phyloP scores from a whole-genome alignment of 805 yeast species.

The Maudiozyma serrabonitensis region DNA sequence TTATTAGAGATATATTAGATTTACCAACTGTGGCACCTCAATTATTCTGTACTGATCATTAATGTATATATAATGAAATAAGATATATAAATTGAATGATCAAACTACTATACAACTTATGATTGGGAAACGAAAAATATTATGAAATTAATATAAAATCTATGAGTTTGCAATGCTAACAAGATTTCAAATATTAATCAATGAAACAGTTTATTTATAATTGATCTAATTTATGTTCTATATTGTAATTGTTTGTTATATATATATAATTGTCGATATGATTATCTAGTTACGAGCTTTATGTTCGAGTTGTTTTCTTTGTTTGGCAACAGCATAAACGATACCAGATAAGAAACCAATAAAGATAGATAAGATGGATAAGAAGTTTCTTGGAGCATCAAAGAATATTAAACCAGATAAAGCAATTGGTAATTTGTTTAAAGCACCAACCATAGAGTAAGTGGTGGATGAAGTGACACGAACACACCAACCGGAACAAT shows the following conservation, averaged over 20 bases:
- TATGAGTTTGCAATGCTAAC: too few species aligned
- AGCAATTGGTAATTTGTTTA: slow-evolving; percentile 96
- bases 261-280: background rate
- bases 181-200: too few species aligned
- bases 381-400: slow-evolving; percentile 89
- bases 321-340: slow-evolving; percentile 91
- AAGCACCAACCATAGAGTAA: slow-evolving; percentile 98
- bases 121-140: too few species aligned
- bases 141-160: too few species aligned
- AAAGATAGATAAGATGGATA: slow-evolving; percentile 81
- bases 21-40: slow-evolving; percentile 38
- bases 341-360: slow-evolving; percentile 93
- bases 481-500: slow-evolving; percentile 99
- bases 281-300: slow-evolving; percentile 7
- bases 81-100: background rate
- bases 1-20: slow-evolving; percentile 51
- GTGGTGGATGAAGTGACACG: slow-evolving; percentile 98
- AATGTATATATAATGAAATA: background rate
- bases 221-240: too few species aligned
- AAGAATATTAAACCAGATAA: slow-evolving; percentile 89
- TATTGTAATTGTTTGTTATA: background rate
- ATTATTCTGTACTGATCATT: slow-evolving; percentile 29
- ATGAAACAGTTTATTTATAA: background rate
- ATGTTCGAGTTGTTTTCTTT: slow-evolving; percentile 50
- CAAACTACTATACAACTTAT: background rate